Evolutionary conservation across 1,139 yeast genomes (phyloP), one percentile per base, ranked within the genome.

Genomic region (Schizosaccharomyces versatilis): DNA sequence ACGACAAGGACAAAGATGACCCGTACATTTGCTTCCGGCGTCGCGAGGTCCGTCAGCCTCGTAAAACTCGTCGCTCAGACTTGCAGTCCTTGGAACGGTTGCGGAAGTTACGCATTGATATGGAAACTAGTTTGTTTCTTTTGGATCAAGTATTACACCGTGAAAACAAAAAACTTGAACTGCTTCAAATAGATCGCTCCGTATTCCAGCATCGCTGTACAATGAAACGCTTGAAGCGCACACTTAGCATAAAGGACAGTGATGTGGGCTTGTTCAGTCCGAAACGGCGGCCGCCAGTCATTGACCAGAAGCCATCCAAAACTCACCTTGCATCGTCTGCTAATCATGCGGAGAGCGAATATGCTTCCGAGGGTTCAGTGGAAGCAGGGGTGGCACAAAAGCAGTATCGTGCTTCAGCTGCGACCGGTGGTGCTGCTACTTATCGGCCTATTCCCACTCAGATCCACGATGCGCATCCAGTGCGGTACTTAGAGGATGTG

Each of bases 1-100:
- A 84, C 62, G 95, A 86, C 60, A 84, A 84, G 62, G 96, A 88
- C 63, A 98, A 90, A 64, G 78, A 77, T 58, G 97, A 90, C 67
- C 97, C 99, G 1, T 90, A 93, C 67, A 81, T 86, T 51, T 85
- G 96, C 70, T 90, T 93, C 71, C 78, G 99, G 64, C 79, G 96
- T 63, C 82, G 99, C 67, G 98, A 88, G 64, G 81, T 86, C 61
- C 79, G 98, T 60, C 96, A 84, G 66, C 94, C 94, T 47, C 81
- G 99, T 67, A 90, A 90, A 67, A 93, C 99, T 0, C 78, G 99
- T 66, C 77, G 97, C 61, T 85, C 96, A 0, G 99, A 93, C 68
- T 78, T 84, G 41, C 81, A 85, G 61, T 86, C 94, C 60, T 83
- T 90, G 7, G 96, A 88, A 66, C 78, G 90, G 61, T 72, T 90